Conservation (phyloP, 2,329 filamentous ascomycete genomes). For the Pyrenochaeta sp. region DNA sequence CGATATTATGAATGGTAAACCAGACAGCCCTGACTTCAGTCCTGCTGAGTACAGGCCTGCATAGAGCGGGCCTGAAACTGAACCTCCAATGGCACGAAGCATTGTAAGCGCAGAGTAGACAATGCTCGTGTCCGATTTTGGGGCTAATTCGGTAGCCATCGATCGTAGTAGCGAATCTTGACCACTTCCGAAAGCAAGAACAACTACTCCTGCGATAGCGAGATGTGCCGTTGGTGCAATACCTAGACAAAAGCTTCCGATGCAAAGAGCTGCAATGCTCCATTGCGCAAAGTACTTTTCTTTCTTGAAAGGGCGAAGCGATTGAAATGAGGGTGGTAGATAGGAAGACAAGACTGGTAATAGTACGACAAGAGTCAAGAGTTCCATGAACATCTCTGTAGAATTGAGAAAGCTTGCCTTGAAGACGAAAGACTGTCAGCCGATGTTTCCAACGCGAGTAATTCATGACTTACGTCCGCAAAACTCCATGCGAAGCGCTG, state of each 20-base stretch:
- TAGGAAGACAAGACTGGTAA: slow-evolving; percentile 13
- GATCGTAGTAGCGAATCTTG: slow-evolving; percentile 28
- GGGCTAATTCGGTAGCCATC: slow-evolving; percentile 25
- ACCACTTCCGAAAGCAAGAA: slow-evolving; percentile 21
- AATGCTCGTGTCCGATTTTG: slow-evolving; percentile 14
- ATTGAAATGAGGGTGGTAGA: slow-evolving; percentile 5
- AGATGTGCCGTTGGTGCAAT: slow-evolving; percentile 16
- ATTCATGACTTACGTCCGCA: slow-evolving; percentile 17
- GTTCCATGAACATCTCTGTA: slow-evolving; percentile 25
- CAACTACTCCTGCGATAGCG: slow-evolving; percentile 20
- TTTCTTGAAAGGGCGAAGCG: slow-evolving; percentile 6
- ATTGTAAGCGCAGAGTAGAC: slow-evolving; percentile 30
- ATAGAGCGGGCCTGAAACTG: slow-evolving; percentile 25
- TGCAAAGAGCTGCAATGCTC: slow-evolving; percentile 15
- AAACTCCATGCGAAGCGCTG: slow-evolving; percentile 27
- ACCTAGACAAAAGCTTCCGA: slow-evolving; percentile 17
- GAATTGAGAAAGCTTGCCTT: slow-evolving; percentile 27
- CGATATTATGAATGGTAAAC: too few species aligned
- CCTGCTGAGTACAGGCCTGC: slow-evolving; percentile 22
- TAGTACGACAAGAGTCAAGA: slow-evolving; percentile 13
- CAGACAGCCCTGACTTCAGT: neutral
- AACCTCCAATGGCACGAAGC: slow-evolving; percentile 24
- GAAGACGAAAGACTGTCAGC: neutral
- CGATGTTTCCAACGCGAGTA: neutral
- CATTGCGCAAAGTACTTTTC: slow-evolving; percentile 14